Percentiles rank a stretch among this genome's conserved stretches.
Evolutionary conservation across 2,329 filamentous ascomycete genomes (phyloP).

Genomic region (Paraconiothyrium sp.): DNA sequence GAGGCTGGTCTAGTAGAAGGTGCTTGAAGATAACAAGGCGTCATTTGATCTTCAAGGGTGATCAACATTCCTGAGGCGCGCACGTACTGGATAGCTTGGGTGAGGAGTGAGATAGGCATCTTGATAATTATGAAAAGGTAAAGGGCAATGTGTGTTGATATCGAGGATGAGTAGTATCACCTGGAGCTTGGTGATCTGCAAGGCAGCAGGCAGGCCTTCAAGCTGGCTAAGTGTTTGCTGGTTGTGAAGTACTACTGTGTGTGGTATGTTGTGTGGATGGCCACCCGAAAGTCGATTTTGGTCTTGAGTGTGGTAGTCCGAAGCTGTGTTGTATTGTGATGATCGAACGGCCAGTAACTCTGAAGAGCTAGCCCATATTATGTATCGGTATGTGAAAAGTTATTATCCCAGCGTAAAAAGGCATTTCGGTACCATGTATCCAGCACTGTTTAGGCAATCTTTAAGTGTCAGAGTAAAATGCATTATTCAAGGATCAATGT

Average conservation of each 20-base stretch:
- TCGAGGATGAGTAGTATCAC: too few relatives aligned
- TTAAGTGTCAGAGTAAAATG: background rate
- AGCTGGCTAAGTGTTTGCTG: background rate
- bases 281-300: too few relatives aligned
- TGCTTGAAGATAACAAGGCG: too few relatives aligned
- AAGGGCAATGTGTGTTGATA: too few relatives aligned
- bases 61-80: background rate
- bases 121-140: background rate
- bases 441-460: background rate
- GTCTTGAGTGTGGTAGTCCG: background rate
- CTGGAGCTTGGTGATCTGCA: too few relatives aligned
- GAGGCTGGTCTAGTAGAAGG: too few relatives aligned
- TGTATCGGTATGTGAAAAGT: background rate
- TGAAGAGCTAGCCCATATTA: background rate
- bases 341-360: background rate
- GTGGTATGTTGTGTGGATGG: too few relatives aligned
- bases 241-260: background rate
- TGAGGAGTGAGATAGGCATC: background rate
- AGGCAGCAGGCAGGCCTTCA: too few relatives aligned
- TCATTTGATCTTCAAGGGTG: background rate
- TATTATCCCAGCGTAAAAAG: background rate
- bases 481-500: background rate
- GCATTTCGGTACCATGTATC: background rate
- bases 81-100: background rate
- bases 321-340: background rate